These are phyloP conservation scores for Teratosphaeriaceae sp. DNA, from an alignment of 2,329 filamentous ascomycete species.

Conservation along the genomic window DNA sequence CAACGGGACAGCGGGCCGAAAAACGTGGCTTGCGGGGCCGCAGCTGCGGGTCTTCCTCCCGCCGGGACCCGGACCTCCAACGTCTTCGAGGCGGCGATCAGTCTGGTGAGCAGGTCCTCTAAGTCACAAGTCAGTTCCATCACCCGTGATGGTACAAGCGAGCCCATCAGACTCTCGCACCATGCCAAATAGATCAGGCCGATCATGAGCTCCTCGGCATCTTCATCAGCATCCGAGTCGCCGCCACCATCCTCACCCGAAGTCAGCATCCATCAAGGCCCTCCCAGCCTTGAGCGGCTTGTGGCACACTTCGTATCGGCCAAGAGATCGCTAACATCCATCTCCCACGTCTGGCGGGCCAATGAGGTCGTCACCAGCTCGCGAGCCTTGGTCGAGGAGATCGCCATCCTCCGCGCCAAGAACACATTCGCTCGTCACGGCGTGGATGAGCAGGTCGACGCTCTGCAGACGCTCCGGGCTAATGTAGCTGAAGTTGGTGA, in stretches of 20 bases:
- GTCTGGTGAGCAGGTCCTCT: no score
- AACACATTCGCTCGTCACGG: conserved; percentile 38
- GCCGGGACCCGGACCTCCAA: no score
- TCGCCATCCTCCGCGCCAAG: conserved; percentile 58
- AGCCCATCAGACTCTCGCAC: no score
- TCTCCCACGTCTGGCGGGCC: conserved; percentile 74
- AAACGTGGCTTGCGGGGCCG: neutral
- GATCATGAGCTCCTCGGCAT: conserved; percentile 8
- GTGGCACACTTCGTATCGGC: conserved; percentile 79
- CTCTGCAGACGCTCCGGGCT: conserved; percentile 37
- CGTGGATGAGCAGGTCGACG: conserved; percentile 39
- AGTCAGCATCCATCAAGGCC: conserved; percentile 34
- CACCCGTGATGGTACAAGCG: neutral
- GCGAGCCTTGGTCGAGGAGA: conserved; percentile 69
- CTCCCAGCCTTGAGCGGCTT: conserved; percentile 61
- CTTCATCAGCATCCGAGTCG: conserved; percentile 18
- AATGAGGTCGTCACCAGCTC: conserved; percentile 78
- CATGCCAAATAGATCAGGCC: no score
- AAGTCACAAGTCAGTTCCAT: neutral
- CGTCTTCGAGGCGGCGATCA: no score
- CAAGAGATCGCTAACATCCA: conserved; percentile 80
- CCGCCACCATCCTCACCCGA: conserved; percentile 36
- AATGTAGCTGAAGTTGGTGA: conserved; percentile 37
- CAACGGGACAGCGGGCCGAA: no score
- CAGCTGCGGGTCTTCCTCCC: neutral